phyloP scores from a whole-genome alignment of 2,329 filamentous ascomycete species.

The Chaetomium strumarium region DNA sequence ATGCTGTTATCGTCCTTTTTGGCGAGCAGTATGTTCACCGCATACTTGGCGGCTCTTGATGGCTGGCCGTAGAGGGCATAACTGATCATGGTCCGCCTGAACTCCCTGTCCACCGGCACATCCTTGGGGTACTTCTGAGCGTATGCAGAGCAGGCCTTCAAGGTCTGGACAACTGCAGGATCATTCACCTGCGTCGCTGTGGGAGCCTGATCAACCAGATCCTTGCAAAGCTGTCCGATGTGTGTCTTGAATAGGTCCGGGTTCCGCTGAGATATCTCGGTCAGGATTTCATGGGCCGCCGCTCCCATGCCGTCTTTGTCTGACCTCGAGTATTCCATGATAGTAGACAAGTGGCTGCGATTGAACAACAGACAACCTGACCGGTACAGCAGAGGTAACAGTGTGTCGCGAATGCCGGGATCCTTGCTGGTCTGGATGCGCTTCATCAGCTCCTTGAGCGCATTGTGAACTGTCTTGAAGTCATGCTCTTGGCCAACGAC shows the following conservation, averaged over 20 bases:
- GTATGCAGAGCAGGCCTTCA: conserved; percentile 92
- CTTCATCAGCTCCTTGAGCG: conserved; percentile 83
- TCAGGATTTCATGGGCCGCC: conserved; percentile 81
- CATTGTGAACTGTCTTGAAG: conserved; percentile 83
- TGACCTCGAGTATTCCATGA: conserved; percentile 80
- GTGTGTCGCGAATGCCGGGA: conserved; percentile 65
- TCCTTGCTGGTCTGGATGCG: conserved; percentile 65
- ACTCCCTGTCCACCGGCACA: conserved; percentile 73
- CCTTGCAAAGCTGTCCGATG: conserved; percentile 83
- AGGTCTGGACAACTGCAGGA: conserved; percentile 71
- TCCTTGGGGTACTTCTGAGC: conserved; percentile 80
- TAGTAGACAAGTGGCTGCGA: conserved; percentile 83
- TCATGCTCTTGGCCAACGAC: conserved; percentile 80
- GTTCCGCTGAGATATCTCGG: conserved; percentile 84
- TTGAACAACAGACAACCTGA: conserved; percentile 85
- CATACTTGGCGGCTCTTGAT: conserved; percentile 83
- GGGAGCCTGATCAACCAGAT: conserved; percentile 75
- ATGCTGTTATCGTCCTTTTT: conserved; percentile 66
- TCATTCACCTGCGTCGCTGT: conserved; percentile 63
- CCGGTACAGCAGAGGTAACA: conserved; percentile 77
- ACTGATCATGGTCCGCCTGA: conserved; percentile 71
- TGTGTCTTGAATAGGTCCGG: conserved; percentile 90
- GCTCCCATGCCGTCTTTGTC: conserved; percentile 72
- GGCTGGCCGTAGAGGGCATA: conserved; percentile 81
- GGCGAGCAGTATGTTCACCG: conserved; percentile 81